phyloP scores from a whole-genome alignment of 768 basidiomycete genomes.

The Tulasnella sp. region DNA sequence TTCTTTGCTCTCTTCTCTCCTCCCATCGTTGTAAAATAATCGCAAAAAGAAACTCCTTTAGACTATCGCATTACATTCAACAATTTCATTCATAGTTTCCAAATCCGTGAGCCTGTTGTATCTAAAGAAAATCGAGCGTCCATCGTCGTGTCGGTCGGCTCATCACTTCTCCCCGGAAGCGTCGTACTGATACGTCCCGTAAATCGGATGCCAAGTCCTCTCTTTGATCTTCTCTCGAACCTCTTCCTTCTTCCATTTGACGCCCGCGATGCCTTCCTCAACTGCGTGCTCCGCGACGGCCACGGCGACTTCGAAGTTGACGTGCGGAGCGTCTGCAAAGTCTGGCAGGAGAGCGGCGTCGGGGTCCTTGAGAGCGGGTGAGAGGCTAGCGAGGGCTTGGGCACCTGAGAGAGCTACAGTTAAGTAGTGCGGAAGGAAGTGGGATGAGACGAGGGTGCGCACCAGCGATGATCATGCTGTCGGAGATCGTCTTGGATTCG shows the following conservation, averaged over 20 bases:
- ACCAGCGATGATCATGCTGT: slow-evolving; percentile 83
- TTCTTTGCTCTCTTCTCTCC: neutral
- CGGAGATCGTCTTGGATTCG: slow-evolving; percentile 51
- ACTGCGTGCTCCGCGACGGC: slow-evolving; percentile 72
- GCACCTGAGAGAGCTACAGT: neutral
- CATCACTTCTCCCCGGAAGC: slow-evolving; percentile 30
- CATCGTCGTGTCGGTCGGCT: neutral
- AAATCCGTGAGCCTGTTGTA: no score
- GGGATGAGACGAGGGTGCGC: slow-evolving; percentile 27
- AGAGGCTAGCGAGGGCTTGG: slow-evolving; percentile 49
- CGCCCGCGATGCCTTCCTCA: slow-evolving; percentile 52
- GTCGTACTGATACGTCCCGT: slow-evolving; percentile 55
- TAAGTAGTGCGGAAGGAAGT: neutral
- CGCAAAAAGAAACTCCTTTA: neutral
- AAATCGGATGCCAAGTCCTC: slow-evolving; percentile 53
- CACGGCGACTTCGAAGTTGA: slow-evolving; percentile 71
- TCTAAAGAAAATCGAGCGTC: neutral
- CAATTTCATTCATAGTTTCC: neutral
- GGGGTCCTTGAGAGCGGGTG: slow-evolving; percentile 62
- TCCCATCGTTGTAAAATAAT: neutral
- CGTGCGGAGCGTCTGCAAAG: slow-evolving; percentile 55
- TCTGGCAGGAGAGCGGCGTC: slow-evolving; percentile 65
- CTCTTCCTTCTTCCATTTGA: slow-evolving; percentile 47
- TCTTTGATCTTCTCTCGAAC: slow-evolving; percentile 40
- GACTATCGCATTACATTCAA: neutral